Evolutionary conservation across 2,329 filamentous ascomycete genomes (phyloP), one percentile per base, ranked within the genome.

Genomic region (Aspergillus ruber): DNA sequence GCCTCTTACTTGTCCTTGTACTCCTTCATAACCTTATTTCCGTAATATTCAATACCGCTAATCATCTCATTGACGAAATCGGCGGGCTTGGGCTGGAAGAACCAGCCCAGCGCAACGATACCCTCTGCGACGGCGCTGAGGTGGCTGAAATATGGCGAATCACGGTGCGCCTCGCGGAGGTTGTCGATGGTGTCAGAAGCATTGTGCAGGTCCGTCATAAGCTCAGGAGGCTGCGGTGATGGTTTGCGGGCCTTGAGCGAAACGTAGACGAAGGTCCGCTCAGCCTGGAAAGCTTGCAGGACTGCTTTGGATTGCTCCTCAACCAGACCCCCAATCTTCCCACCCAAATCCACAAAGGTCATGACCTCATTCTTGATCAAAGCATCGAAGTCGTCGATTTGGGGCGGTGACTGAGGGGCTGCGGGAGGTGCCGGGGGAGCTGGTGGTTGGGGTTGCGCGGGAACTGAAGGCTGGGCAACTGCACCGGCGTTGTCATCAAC

Each of bases 161-260:
- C 82, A 39, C 90, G 82, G 68, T 94, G 94, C 49, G 79, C 78
- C 60, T 96, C 90, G 66, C 88, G 85, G 61, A 95, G 81, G 54
- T 87, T 84, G 60, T 83, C 85, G 47, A 93, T 88, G 42, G 82
- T 82, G 61, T 86, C 83, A 54, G 95, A 85, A 47, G 86, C 83
- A 51, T 87, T 83, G 70, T 95, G 90, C 52, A 95, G 84, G 55
- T 91, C 90, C 59, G 90, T 89, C 55, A 97, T 76, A 17, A 96
- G 79, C 53, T 88, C 84, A 7, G 81, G 73, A 59, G 84, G 81
- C 42, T 84, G 80, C 54, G 86, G 76, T 55, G 93, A 85, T 18
- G 91, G 93, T 73, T 95, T 95, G 78, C 90, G 94, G 18, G 93
- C 85, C 74, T 90, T 93, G 45, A 88, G 91, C 1, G 90, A 82